Evolutionary conservation across 1,284 basidiomycete species (phyloP), one percentile per base, ranked within the genome.

Genomic region (Melampsora americana): DNA sequence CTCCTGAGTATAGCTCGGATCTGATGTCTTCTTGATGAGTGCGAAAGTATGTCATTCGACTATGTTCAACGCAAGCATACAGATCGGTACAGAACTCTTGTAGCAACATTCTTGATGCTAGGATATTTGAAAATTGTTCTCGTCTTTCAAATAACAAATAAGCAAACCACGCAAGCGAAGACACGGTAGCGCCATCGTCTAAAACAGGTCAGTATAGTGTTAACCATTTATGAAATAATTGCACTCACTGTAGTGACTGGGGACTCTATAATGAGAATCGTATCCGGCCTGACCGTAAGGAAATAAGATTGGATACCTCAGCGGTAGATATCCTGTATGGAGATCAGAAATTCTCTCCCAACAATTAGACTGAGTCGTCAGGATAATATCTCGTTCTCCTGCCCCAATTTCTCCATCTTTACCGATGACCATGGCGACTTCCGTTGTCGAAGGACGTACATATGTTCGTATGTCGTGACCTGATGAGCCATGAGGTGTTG

Each of bases 41-140:
- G 32, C 35, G 35, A 28, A 62, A 26, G 9, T 16, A 66, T 5
- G 12, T 42, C 18, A 66, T n/a, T 12, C 64, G 20, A n/a, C 18
- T 44, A n/a, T 28, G 14, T 18, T 66, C 64, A 14, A 66, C 26
- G 44, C 64, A 66, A 4, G 11, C 18, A 42, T 66, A 66, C 39
- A 66, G n/a, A 44, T 66, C 26, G 26, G 44, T 39, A 7, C 35
- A 39, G 11, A 66, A 20, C 7, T 66, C 64, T 44, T 66, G 64
- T 12, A 66, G 44, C 5, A 66, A 11, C 30, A 18, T 23, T 6
- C 28, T 62, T 18, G 23, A n/a, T 28, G 18, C 32, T 23, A 28
- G 18, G 4, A 30, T n/a, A 62, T 26, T 26, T 9, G n/a, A 28
- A 26, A 26, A n/a, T 6, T 26, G 23, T 6, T 32, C 12, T 5